These are phyloP conservation scores for Laguncularia racemosa DNA, from an alignment of 345 rosid genomes.

Conservation along the genomic window DNA sequence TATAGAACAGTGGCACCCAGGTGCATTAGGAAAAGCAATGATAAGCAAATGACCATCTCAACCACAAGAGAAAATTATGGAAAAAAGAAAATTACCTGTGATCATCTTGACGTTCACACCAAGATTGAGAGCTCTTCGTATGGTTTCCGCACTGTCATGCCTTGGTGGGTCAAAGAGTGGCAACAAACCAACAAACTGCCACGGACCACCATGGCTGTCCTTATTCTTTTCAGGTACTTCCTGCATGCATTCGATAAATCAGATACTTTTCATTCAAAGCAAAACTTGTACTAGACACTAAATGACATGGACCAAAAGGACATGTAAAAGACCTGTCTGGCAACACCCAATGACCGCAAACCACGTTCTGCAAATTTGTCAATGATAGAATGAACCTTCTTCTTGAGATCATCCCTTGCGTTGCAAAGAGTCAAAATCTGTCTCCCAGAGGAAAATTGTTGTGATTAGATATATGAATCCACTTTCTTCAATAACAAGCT, in stretches of 20 bases:
- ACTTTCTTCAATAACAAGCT: background rate
- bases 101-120: conserved; percentile 58
- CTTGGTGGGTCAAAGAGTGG: conserved; percentile 41
- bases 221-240: conserved; percentile 27
- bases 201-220: conserved; percentile 27
- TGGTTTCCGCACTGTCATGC: conserved; percentile 52
- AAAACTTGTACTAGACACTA: too few relatives aligned
- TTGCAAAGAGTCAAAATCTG: conserved; percentile 61
- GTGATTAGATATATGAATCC: background rate
- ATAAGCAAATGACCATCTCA: too few relatives aligned
- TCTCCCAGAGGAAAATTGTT: background rate
- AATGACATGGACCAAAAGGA: background rate
- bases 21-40: background rate
- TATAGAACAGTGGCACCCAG: background rate
- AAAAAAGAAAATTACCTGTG: conserved; percentile 16
- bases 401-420: conserved; percentile 47
- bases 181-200: conserved; percentile 32
- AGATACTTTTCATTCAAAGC: background rate
- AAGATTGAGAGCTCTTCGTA: conserved; percentile 40
- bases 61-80: background rate
- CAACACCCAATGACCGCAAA: conserved; percentile 66
- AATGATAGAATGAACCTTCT: conserved; percentile 49
- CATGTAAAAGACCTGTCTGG: conserved; percentile 59
- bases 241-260: conserved; percentile 6
- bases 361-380: conserved; percentile 82